These are phyloP conservation scores for Russula sp. DNA, from an alignment of 768 basidiomycete genomes.

Conservation along the genomic window DNA sequence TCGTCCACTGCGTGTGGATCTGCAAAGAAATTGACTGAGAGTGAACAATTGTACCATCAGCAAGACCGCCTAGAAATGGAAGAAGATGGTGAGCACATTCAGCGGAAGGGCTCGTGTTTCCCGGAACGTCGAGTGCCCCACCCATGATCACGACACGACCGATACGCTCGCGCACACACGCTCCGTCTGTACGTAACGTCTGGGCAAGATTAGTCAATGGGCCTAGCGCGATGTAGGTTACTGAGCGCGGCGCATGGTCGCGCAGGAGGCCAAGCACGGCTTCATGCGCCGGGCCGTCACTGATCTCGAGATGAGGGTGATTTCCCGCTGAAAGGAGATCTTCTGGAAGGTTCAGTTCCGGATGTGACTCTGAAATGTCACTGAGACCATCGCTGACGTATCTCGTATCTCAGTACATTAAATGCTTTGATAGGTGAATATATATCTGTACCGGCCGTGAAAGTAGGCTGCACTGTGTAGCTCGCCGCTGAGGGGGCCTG, in stretches of 20 bases:
- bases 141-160: conserved; percentile 88
- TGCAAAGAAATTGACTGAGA: conserved; percentile 77
- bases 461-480: conserved; percentile 80
- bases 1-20: conserved; percentile 82
- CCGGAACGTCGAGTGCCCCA: conserved; percentile 88
- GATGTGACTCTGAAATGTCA: conserved; percentile 58
- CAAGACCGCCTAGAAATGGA: not conserved
- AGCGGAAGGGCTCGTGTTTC: conserved; percentile 76
- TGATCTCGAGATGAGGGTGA: conserved; percentile 48
- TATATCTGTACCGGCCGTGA: conserved; percentile 60
- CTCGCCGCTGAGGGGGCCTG: conserved; percentile 66
- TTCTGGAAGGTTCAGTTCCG: conserved; percentile 50
- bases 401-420: conserved; percentile 13
- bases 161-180: conserved; percentile 53
- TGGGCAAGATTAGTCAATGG: conserved; percentile 79
- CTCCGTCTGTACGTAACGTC: conserved; percentile 54
- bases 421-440: not conserved
- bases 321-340: conserved; percentile 29
- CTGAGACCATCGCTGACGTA: conserved; percentile 63
- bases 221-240: conserved; percentile 73
- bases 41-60: conserved; percentile 1
- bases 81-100: conserved; percentile 60
- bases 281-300: conserved; percentile 49
- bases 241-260: conserved; percentile 46
- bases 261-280: conserved; percentile 56